A percentile compares a stretch with the other conserved stretches of the same genome.
phyloP scores from a whole-genome alignment of 352 stramenopile genomes.

The Pythium brachiatum region DNA sequence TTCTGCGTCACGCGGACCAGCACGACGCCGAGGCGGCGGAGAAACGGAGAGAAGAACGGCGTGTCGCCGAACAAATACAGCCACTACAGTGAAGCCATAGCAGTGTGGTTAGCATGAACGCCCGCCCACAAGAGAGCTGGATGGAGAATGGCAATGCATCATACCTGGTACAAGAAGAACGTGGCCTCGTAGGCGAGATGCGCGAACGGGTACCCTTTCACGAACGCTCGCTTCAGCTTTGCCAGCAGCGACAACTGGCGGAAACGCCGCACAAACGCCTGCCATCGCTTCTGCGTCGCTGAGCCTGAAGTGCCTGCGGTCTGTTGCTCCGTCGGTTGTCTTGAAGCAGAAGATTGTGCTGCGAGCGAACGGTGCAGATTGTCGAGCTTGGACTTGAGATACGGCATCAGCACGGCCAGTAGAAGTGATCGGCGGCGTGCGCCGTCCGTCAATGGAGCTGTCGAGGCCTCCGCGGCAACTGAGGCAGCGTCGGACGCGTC shows the following conservation, averaged over 20 bases:
- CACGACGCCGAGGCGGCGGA: slow-evolving; percentile 66
- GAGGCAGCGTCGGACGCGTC: not conserved
- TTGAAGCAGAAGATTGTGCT: slow-evolving; percentile 16
- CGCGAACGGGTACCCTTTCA: slow-evolving; percentile 65
- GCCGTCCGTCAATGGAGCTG: slow-evolving; percentile 37
- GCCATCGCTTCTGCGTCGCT: slow-evolving; percentile 13
- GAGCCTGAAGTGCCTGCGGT: not conserved
- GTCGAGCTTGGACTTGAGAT: slow-evolving; percentile 79
- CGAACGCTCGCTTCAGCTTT: slow-evolving; percentile 55
- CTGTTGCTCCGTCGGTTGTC: not conserved
- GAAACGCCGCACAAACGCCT: slow-evolving; percentile 45
- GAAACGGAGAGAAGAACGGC: slow-evolving; percentile 77
- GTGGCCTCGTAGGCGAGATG: slow-evolving; percentile 79
- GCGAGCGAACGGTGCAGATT: slow-evolving; percentile 48
- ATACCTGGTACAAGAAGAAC: slow-evolving; percentile 81
- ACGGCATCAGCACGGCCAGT: slow-evolving; percentile 68
- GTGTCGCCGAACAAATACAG: slow-evolving; percentile 85
- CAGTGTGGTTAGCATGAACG: not conserved
- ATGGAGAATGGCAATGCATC: not conserved
- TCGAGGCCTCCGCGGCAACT: slow-evolving; percentile 13
- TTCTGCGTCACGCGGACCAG: slow-evolving; percentile 69
- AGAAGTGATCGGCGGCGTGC: slow-evolving; percentile 56
- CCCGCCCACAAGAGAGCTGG: not conserved
- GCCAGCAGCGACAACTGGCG: slow-evolving; percentile 45
- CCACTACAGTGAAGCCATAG: slow-evolving; percentile 39